Conservation (phyloP, 495 filamentous ascomycete species). For the Tuber indicum region DNA sequence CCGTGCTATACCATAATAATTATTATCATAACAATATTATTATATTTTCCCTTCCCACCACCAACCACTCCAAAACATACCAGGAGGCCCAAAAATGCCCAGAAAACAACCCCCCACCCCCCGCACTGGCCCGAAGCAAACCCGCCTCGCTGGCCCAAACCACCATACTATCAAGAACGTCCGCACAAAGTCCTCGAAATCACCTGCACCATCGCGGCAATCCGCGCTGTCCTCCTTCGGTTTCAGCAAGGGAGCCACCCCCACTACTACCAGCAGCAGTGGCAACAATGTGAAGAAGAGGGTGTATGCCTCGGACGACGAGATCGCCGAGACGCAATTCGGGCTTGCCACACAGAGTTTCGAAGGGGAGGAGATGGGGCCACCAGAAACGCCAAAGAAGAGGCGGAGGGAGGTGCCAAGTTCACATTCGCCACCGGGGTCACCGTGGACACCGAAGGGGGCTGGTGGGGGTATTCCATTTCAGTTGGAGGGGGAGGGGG, state of each 20-base stretch:
- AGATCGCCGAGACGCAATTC: conserved; percentile 35
- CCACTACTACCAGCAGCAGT: not conserved
- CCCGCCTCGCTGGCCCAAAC: conserved; percentile 29
- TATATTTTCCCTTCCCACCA: not conserved
- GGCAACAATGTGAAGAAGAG: conserved; percentile 7
- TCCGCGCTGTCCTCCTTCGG: conserved; percentile 25
- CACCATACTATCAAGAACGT: conserved; percentile 22
- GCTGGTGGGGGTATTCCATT: not conserved
- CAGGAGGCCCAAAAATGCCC: conserved; percentile 5
- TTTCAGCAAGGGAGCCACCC: conserved; percentile 6
- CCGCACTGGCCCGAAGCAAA: conserved; percentile 12
- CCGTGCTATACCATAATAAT: too few relatives aligned
- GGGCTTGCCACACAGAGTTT: conserved; percentile 43
- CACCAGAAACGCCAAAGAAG: conserved; percentile 26
- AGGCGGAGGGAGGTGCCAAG: conserved; percentile 22
- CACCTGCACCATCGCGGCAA: conserved; percentile 15
- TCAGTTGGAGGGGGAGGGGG: not conserved
- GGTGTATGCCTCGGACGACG: not conserved
- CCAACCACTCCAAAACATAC: conserved; percentile 14
- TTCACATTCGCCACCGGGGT: conserved; percentile 32
- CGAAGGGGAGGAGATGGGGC: conserved; percentile 30
- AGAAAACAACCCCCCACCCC: conserved; percentile 9
- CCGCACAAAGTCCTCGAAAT: conserved; percentile 6
- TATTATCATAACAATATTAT: too few relatives aligned
- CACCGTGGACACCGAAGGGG: conserved; percentile 22